phyloP scores from a whole-genome alignment of 2,329 filamentous ascomycete genomes.

The Lachnellula suecica region DNA sequence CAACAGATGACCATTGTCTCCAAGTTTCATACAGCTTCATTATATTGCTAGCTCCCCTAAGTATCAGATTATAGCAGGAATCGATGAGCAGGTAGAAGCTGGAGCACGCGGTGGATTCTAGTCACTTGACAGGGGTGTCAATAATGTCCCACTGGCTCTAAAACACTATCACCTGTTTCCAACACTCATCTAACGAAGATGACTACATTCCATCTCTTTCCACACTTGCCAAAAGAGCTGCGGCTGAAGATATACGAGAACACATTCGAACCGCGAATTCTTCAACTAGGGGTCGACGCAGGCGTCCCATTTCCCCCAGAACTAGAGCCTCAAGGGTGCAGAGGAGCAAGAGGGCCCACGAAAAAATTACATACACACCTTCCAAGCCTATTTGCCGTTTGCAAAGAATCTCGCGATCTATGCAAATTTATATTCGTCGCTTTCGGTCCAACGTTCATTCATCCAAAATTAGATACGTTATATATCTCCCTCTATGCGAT shows the following conservation, averaged over 20 bases:
- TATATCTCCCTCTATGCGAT: constrained; percentile 13
- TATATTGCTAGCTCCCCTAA: too few relatives aligned
- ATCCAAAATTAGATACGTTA: constrained; percentile 12
- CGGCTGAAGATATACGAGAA: constrained; percentile 12
- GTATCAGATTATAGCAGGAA: too few relatives aligned
- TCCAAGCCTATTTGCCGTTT: constrained; percentile 11
- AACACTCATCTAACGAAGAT: constrained; percentile 4
- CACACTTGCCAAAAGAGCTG: constrained; percentile 8
- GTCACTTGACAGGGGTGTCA: too few relatives aligned
- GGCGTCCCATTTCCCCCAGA: constrained; percentile 9
- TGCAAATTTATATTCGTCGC: constrained; percentile 8
- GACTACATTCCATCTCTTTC: constrained; percentile 10
- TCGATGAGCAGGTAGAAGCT: too few relatives aligned
- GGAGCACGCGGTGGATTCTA: too few relatives aligned
- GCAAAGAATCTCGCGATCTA: constrained; percentile 13
- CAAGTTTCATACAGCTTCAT: too few relatives aligned
- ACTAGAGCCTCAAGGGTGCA: constrained; percentile 6
- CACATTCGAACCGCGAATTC: constrained; percentile 10
- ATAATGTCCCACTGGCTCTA: too few relatives aligned
- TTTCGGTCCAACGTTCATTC: constrained; percentile 9
- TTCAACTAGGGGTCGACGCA: constrained; percentile 10
- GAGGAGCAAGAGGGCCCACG: constrained; percentile 4
- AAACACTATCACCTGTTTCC: too few relatives aligned
- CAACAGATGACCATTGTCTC: too few relatives aligned
- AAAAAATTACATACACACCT: constrained; percentile 10